Conservation (phyloP, 2,329 filamentous ascomycete species). For the Fusarium xylarioides region DNA sequence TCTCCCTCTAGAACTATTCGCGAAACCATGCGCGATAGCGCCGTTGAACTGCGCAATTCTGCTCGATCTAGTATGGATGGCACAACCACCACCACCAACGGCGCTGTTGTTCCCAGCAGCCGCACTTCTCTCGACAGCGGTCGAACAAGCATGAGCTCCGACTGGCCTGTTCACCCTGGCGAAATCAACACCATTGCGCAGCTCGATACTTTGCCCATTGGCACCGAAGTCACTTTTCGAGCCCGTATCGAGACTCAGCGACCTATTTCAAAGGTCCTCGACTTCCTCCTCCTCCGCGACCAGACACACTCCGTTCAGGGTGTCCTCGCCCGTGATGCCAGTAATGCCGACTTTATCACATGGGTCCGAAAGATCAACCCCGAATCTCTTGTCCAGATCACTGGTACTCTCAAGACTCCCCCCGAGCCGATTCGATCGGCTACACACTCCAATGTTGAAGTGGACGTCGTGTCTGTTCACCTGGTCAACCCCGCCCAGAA, state of each 20-base stretch:
- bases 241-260: constrained; percentile 69
- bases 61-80: constrained; percentile 45
- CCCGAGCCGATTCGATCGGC: constrained; percentile 79
- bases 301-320: constrained; percentile 86
- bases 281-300: constrained; percentile 88
- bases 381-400: constrained; percentile 81
- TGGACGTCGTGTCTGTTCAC: constrained; percentile 69
- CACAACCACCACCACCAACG: constrained; percentile 14
- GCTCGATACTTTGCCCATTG: constrained; percentile 49
- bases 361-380: constrained; percentile 86
- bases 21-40: constrained; percentile 46
- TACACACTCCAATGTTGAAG: constrained; percentile 78
- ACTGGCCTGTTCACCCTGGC: constrained; percentile 52
- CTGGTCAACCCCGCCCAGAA: constrained; percentile 61
- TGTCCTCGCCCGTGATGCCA: constrained; percentile 63
- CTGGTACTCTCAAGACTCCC: constrained; percentile 76
- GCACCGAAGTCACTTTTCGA: constrained; percentile 53
- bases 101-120: constrained; percentile 29
- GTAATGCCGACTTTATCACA: constrained; percentile 76
- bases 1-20: constrained; percentile 9
- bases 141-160: constrained; percentile 49
- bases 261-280: constrained; percentile 81
- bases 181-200: constrained; percentile 52
- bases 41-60: constrained; percentile 44
- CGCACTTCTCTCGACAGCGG: constrained; percentile 49